Evolutionary conservation across 495 filamentous ascomycete genomes (phyloP), one percentile per base, ranked within the genome.

Genomic region (Paragyromitra xinjiangensis): DNA sequence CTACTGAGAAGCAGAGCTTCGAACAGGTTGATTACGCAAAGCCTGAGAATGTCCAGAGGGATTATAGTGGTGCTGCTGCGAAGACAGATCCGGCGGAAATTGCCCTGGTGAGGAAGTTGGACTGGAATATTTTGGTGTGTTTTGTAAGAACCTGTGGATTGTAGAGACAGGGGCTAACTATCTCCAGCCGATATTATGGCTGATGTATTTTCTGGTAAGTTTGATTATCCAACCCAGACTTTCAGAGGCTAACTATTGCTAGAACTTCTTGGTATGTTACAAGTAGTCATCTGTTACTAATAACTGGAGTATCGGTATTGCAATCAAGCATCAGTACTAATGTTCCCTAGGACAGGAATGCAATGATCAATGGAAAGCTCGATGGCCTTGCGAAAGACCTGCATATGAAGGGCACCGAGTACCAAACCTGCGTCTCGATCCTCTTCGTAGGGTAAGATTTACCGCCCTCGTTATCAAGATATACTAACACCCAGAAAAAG

Each of bases 371-470:
- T 81, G 85, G 85, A 12, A 75, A 83, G 51, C 82, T 88, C n/a
- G 82, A 86, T 50, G 83, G 84, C 11, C 80, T 89, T 2, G 85
- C 86, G 58, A 78, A 85, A 53, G 85, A 88, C 64, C 81, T 89
- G 0, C 80, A 83, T 12, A 84, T 90, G 78, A 65, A 83, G 40
- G 85, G 85, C 24, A 85, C 84, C 2, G 82, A 89, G 66, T 89
- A 86, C 73, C 86, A 88, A 72, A 85, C 86, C 16, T 86, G 85
- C 29, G 84, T 88, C 26, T 84, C 84, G 24, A 86, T 87, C 73
- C 81, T 88, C 16, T 87, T 86, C 64, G 86, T 87, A 19, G 86
- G 87, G 69, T 72, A 64, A 19, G 39, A 6, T 3, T 8, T 44
- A 26, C 48, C 37, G 9, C 12, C 0, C 19, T 14, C 16, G 7